Conservation (phyloP, 176 grass and related monocot genomes). For the Paspalum notatum region DNA sequence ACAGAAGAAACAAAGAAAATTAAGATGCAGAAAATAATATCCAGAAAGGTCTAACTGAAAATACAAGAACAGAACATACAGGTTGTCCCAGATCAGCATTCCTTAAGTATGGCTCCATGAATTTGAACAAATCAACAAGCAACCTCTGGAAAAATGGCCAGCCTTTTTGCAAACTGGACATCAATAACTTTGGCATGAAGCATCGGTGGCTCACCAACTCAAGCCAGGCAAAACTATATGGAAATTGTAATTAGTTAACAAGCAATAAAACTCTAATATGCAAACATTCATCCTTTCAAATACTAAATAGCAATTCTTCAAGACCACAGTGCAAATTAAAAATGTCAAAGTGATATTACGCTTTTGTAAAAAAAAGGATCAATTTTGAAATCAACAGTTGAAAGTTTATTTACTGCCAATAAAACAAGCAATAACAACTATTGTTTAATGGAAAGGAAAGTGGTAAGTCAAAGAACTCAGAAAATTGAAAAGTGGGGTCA, state of each 20-base stretch:
- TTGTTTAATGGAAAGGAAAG: background rate
- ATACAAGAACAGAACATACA: constrained; percentile 54
- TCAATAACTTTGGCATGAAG: constrained; percentile 91
- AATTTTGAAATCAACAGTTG: background rate
- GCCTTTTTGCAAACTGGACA: constrained; percentile 82
- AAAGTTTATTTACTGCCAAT: background rate
- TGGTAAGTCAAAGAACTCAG: background rate
- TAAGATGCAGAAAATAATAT: constrained; percentile 7
- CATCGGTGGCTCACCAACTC: constrained; percentile 92
- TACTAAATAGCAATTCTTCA: background rate
- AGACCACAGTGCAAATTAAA: background rate
- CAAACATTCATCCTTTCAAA: background rate
- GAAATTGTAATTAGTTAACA: constrained; percentile 21
- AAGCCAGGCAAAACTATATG: constrained; percentile 92
- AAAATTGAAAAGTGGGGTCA: background rate
- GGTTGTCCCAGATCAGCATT: constrained; percentile 83
- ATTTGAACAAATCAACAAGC: constrained; percentile 97
- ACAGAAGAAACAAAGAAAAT: constrained; percentile 23
- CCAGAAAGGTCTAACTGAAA: constrained; percentile 9
- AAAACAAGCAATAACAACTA: background rate
- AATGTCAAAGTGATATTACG: background rate
- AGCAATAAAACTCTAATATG: background rate
- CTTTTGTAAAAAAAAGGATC: background rate
- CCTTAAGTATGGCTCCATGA: constrained; percentile 94
- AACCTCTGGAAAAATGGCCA: constrained; percentile 93